Evolutionary conservation across 2,329 filamentous ascomycete genomes (phyloP), one percentile per base, ranked within the genome.

Genomic region (Lachnellula willkommii): DNA sequence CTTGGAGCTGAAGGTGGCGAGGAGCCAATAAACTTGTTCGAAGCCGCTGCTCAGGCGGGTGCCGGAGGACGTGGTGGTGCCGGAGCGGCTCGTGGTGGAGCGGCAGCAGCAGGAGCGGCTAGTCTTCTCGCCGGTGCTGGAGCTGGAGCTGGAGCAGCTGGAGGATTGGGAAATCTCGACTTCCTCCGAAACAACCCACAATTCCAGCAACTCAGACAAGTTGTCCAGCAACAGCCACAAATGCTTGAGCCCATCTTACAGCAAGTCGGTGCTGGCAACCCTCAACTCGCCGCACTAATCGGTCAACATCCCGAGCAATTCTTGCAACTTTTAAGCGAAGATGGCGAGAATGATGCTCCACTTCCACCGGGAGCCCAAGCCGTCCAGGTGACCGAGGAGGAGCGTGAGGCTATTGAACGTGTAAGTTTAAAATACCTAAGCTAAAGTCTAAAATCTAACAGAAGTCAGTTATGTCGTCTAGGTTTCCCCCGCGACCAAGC

Each of bases 221-320:
- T 99, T 22, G 93, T 99, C 46, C 94, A 99, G 75, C 92, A 96
- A 73, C 90, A 97, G 72, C 94, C 94, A 17, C 89, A 94, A 71
- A 99, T 99, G 94, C 86, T 99, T 22, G 94, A 99, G 77, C 93
- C 94, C 6, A 97, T 99, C 65, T 79, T 99, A 55, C 93, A 97
- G 74, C 92, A 96, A 74, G 90, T 99, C 39, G 92, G 90, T 37
- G 88, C 90, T 22, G 93, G 93, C 26, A 99, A 99, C 75, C 94
- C 94, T 17, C 89, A 95, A 71, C 84, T 99, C 54, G 94, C 94
- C 7, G 87, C 93, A 71, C 80, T 96, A 70, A 99, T 99, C 62
- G 88, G 89, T 42, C 84, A 89, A 69, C 90, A 97, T 73, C 92
- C 91, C 7, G 91, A 96, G 52, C 90, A 95, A 70, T 99, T 99